Evolutionary conservation across 768 basidiomycete species (phyloP).

Genomic region (Paxillus rubicundulus): DNA sequence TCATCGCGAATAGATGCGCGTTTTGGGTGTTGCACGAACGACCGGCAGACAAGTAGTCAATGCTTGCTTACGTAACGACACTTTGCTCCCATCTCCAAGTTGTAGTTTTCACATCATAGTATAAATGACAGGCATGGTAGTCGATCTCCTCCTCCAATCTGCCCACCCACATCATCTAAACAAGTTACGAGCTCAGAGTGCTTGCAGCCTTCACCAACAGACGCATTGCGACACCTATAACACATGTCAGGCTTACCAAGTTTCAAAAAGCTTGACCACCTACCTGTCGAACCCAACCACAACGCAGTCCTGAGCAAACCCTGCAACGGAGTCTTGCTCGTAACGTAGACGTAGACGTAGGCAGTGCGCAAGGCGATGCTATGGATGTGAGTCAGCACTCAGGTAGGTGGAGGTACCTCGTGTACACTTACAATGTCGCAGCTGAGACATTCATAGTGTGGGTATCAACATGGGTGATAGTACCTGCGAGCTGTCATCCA

Average conservation of each 20-base stretch:
- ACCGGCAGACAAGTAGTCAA: no score
- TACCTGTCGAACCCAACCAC: neutral
- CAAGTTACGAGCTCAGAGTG: neutral
- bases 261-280: neutral
- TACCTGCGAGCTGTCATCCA: conserved; percentile 1
- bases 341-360: conserved; percentile 2
- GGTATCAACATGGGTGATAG: neutral
- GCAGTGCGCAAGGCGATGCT: conserved; percentile 1
- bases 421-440: neutral
- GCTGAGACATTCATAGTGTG: neutral
- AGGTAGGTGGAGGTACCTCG: no score
- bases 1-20: conserved; percentile 15
- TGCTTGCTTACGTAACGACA: no score
- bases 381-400: neutral
- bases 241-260: neutral
- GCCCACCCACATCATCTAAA: no score
- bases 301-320: neutral
- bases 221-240: neutral
- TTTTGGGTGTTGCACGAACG: no score
- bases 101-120: no score
- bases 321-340: neutral
- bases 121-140: no score
- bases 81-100: no score
- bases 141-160: no score
- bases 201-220: neutral